Evolutionary conservation across 2,329 filamentous ascomycete species (phyloP).

Genomic region (Hymenoscyphus fructigenus): DNA sequence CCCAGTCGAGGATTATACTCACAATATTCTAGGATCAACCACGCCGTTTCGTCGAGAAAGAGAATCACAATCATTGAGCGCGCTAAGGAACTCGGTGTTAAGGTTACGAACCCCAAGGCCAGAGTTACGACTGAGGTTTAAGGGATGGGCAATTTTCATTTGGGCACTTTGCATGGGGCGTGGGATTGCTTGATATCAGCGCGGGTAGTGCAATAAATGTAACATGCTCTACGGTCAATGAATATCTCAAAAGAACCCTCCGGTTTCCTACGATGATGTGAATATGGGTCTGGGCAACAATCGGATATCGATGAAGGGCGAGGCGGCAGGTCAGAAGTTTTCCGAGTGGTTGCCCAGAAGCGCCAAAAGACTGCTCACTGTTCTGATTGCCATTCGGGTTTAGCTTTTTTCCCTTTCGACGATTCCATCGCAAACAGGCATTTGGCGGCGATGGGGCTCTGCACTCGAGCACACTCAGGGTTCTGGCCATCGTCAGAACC

Average conservation of each 20-base stretch:
- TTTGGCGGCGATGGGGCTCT: background rate
- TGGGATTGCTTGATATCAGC: slow-evolving; percentile 36
- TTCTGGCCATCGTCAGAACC: background rate
- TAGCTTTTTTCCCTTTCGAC: background rate
- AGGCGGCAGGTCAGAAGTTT: background rate
- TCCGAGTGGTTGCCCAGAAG: background rate
- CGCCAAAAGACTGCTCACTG: slow-evolving; percentile 10
- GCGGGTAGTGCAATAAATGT: slow-evolving; percentile 34
- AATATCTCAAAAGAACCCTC: slow-evolving; percentile 26
- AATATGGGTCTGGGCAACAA: background rate
- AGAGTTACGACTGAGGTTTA: slow-evolving; percentile 95
- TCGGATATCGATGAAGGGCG: slow-evolving; percentile 9
- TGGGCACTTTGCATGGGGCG: slow-evolving; percentile 36
- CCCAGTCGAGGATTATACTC: slow-evolving; percentile 34
- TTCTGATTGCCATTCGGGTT: background rate
- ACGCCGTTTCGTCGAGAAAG: slow-evolving; percentile 98
- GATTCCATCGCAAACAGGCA: background rate
- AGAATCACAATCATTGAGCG: slow-evolving; percentile 95
- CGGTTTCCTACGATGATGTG: background rate
- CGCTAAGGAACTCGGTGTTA: slow-evolving; percentile 97
- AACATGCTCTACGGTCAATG: slow-evolving; percentile 37
- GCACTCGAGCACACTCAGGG: background rate
- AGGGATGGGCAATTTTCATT: slow-evolving; percentile 37
- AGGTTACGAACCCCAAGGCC: slow-evolving; percentile 99
- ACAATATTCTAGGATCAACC: slow-evolving; percentile 73